Percentiles rank a stretch among this genome's conserved stretches.
Conservation (phyloP, 2,329 filamentous ascomycete species). For the Metarhizium album region DNA sequence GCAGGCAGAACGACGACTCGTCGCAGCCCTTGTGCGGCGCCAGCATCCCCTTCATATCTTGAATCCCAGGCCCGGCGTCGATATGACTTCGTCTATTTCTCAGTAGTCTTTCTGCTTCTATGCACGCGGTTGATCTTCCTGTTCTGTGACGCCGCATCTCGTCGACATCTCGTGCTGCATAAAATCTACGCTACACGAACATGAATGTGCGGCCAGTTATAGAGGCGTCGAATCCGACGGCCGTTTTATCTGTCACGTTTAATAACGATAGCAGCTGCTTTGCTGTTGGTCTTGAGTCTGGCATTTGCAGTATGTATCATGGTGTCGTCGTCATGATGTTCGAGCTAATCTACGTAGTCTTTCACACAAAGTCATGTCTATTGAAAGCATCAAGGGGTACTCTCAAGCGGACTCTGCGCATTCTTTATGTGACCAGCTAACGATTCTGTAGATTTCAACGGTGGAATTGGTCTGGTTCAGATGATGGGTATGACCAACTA, state of each 20-base stretch:
- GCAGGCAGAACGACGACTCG: neutral
- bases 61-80: neutral
- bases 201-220: conserved; percentile 91
- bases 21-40: neutral
- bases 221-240: conserved; percentile 61
- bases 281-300: conserved; percentile 73
- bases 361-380: conserved; percentile 61
- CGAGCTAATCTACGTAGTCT: conserved; percentile 39
- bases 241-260: conserved; percentile 74
- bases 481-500: conserved; percentile 86
- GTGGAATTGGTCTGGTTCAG: conserved; percentile 69
- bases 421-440: neutral
- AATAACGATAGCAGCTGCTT: conserved; percentile 81
- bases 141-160: neutral
- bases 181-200: conserved; percentile 13
- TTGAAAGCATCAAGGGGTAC: conserved; percentile 46
- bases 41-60: neutral
- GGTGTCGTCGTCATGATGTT: neutral
- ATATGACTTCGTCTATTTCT: neutral
- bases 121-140: neutral
- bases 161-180: neutral
- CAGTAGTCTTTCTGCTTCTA: neutral
- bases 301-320: conserved; percentile 61
- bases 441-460: conserved; percentile 54
- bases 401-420: neutral